Evolutionary conservation across 306 rosid species (phyloP).

Genomic region (Quercus cerris): DNA sequence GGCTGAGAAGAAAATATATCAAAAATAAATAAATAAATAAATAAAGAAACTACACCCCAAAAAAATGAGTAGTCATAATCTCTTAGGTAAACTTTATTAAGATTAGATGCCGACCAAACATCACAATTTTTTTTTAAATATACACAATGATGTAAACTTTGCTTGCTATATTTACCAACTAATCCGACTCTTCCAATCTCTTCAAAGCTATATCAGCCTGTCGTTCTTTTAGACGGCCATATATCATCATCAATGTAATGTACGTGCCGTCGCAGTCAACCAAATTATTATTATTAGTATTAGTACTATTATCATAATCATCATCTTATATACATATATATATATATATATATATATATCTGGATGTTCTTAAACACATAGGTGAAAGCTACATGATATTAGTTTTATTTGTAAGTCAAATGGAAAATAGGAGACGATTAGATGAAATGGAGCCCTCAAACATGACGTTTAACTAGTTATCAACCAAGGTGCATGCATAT

Average conservation of each 20-base stretch:
- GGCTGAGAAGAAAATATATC: neutral
- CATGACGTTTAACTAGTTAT: slow-evolving; percentile 29
- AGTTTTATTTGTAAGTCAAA: slow-evolving; percentile 15
- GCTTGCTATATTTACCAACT: slow-evolving; percentile 30
- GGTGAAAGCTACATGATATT: neutral
- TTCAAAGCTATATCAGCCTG: slow-evolving; percentile 23
- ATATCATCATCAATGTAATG: slow-evolving; percentile 23
- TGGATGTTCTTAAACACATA: neutral
- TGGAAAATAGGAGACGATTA: slow-evolving; percentile 18
- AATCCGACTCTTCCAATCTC: slow-evolving; percentile 29
- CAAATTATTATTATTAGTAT: slow-evolving; percentile 11
- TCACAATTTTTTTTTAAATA: slow-evolving; percentile 33
- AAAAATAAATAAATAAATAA: neutral
- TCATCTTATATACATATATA: neutral
- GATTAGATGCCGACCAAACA: slow-evolving; percentile 58
- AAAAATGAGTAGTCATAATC: neutral
- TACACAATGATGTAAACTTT: slow-evolving; percentile 27
- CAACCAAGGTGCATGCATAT: slow-evolving; percentile 31
- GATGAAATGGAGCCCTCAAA: slow-evolving; percentile 46
- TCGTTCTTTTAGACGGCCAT: slow-evolving; percentile 42
- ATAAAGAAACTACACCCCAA: neutral
- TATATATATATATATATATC: neutral
- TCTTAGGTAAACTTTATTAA: neutral
- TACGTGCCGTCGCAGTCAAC: slow-evolving; percentile 21
- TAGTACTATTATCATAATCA: slow-evolving; percentile 6